These are phyloP conservation scores for Pholiota conissans DNA, from an alignment of 768 basidiomycete species.

Conservation along the genomic window DNA sequence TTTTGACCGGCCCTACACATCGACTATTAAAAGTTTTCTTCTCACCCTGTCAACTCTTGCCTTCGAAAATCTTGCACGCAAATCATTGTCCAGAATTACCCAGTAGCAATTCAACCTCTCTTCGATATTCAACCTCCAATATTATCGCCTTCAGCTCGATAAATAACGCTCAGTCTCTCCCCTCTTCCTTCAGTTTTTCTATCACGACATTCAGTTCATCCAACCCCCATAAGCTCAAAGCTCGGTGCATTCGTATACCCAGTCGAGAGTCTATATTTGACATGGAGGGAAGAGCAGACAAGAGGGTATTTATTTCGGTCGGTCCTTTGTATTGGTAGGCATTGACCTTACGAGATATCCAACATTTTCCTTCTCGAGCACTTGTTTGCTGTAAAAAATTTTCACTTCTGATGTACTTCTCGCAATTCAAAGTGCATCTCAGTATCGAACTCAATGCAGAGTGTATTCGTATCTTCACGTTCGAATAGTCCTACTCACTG, in stretches of 20 bases:
- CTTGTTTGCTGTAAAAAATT: too few relatives aligned
- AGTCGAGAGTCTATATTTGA: conserved; percentile 44
- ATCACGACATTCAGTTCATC: neutral
- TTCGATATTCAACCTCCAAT: too few relatives aligned
- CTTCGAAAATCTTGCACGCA: too few relatives aligned
- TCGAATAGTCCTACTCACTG: too few relatives aligned
- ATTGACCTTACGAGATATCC: conserved; percentile 67
- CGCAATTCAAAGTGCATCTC: too few relatives aligned
- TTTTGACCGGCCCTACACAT: conserved; percentile 16
- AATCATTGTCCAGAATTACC: too few relatives aligned
- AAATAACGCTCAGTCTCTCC: too few relatives aligned
- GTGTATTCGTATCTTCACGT: too few relatives aligned
- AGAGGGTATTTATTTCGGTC: conserved; percentile 61
- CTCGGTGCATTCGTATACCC: conserved; percentile 39
- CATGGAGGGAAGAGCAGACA: conserved; percentile 45
- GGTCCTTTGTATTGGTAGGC: conserved; percentile 33
- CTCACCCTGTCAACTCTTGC: neutral
- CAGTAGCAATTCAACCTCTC: too few relatives aligned
- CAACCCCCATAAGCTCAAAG: conserved; percentile 46
- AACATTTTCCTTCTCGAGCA: conserved; percentile 29
- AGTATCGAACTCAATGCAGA: too few relatives aligned
- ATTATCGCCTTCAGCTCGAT: too few relatives aligned
- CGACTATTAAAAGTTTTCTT: conserved; percentile 8
- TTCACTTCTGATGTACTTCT: too few relatives aligned
- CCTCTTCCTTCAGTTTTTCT: neutral